Conservation (phyloP, 2,329 filamentous ascomycete species). For the Amauroascus verrucosus region DNA sequence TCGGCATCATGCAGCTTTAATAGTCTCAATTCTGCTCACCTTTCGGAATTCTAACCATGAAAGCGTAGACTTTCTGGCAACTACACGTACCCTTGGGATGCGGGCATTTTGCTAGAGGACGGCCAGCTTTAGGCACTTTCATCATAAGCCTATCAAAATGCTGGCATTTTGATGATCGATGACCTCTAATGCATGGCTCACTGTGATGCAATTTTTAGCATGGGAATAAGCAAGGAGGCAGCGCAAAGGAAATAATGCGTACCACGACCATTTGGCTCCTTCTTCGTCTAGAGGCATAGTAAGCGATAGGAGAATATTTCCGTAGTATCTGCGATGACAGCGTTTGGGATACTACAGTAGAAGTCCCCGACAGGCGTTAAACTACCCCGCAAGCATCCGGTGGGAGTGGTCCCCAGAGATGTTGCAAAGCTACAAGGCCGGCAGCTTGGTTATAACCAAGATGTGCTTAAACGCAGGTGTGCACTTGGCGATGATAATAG, state of each 20-base stretch:
- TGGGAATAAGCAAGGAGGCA: background rate
- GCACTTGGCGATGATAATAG: background rate
- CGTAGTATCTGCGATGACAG: background rate
- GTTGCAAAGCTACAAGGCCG: background rate
- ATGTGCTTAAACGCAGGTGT: background rate
- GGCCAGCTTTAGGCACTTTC: conserved; percentile 41
- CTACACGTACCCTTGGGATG: conserved; percentile 36
- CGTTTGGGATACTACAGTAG: background rate
- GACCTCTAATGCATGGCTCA: conserved; percentile 41
- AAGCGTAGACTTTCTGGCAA: conserved; percentile 34
- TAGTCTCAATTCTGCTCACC: conserved; percentile 22
- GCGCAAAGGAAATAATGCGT: conserved; percentile 10
- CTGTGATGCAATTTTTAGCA: conserved; percentile 20
- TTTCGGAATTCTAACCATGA: conserved; percentile 39
- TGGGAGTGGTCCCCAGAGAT: background rate
- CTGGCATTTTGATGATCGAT: conserved; percentile 41
- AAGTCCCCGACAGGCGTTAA: background rate
- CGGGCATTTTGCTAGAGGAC: conserved; percentile 39
- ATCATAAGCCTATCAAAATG: conserved; percentile 42
- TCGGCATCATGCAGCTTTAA: background rate
- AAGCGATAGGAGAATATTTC: background rate
- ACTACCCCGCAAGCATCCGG: background rate
- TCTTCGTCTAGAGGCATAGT: conserved; percentile 38
- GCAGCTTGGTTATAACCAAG: background rate
- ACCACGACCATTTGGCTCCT: conserved; percentile 40